Evolutionary conservation across 345 rosid species (phyloP).

Genomic region (Sonneratia alba): DNA sequence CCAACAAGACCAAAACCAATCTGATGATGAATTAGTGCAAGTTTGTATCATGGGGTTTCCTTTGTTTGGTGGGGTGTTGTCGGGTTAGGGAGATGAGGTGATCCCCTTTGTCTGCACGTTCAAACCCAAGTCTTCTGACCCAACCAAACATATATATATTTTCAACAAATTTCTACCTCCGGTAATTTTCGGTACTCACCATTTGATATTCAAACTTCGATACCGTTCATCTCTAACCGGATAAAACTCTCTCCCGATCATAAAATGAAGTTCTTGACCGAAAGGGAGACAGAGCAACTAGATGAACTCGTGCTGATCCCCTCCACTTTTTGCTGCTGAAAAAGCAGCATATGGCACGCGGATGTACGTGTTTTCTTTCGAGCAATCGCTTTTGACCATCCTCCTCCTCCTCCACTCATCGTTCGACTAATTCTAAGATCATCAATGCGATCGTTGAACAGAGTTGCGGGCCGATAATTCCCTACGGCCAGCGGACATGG

Average conservation of each 20-base stretch:
- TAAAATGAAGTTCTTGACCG: too few species aligned
- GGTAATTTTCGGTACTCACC: too few species aligned
- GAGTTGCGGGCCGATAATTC: too few species aligned
- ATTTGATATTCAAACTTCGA: too few species aligned
- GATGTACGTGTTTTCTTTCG: background rate
- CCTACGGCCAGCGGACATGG: too few species aligned
- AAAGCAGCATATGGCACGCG: background rate
- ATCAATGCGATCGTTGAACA: background rate
- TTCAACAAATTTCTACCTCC: background rate
- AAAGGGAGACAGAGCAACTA: too few species aligned
- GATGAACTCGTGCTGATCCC: too few species aligned
- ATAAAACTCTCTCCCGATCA: too few species aligned
- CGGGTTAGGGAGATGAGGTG: background rate
- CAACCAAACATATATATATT: background rate
- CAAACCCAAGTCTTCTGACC: background rate
- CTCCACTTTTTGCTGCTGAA: background rate
- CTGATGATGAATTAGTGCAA: background rate
- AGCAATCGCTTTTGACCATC: background rate
- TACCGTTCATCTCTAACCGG: too few species aligned
- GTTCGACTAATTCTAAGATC: background rate
- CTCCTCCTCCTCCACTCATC: background rate
- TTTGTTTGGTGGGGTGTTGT: background rate
- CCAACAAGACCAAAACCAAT: background rate
- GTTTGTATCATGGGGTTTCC: background rate
- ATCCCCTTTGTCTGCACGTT: conserved; percentile 1